Percentiles rank a stretch among this genome's conserved stretches.
Evolutionary conservation across 305 asterid genomes (phyloP).

Genomic region (Fraxinus sp.): DNA sequence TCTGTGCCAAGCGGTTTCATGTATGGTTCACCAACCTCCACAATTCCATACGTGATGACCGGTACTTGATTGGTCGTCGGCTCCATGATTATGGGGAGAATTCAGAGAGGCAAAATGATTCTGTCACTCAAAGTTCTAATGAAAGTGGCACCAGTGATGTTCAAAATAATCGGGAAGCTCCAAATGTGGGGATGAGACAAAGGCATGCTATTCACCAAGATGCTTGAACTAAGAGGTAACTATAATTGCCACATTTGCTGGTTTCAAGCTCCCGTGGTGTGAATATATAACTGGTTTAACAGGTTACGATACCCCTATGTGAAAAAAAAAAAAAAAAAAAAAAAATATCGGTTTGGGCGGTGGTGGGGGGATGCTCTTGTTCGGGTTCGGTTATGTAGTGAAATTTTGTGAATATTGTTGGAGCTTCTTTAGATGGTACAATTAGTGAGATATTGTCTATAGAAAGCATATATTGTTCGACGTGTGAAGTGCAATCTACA

Average conservation of each 20-base stretch:
- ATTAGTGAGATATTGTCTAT: neutral
- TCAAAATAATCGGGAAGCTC: slow-evolving; percentile 33
- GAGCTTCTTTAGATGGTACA: neutral
- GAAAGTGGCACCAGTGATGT: slow-evolving; percentile 6
- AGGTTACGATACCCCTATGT: neutral
- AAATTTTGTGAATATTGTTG: neutral
- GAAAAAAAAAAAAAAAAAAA: neutral
- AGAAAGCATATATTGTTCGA: neutral
- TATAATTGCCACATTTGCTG: neutral
- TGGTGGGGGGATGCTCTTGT: too few species aligned
- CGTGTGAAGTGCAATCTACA: neutral
- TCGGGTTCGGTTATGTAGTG: neutral
- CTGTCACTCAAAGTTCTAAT: slow-evolving; percentile 15
- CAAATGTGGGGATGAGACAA: slow-evolving; percentile 53
- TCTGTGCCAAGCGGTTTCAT: slow-evolving; percentile 89
- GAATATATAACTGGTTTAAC: neutral
- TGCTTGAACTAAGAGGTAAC: slow-evolving; percentile 32
- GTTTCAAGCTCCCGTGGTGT: neutral
- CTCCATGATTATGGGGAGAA: slow-evolving; percentile 83
- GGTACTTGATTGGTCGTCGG: slow-evolving; percentile 84
- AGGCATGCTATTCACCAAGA: slow-evolving; percentile 54
- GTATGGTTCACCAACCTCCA: slow-evolving; percentile 94
- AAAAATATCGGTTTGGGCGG: too few species aligned
- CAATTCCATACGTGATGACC: slow-evolving; percentile 91
- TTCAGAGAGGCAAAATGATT: slow-evolving; percentile 27